Conservation (phyloP, 371 early-diverging fungal genomes). For the Lichtheimia corymbifera region DNA sequence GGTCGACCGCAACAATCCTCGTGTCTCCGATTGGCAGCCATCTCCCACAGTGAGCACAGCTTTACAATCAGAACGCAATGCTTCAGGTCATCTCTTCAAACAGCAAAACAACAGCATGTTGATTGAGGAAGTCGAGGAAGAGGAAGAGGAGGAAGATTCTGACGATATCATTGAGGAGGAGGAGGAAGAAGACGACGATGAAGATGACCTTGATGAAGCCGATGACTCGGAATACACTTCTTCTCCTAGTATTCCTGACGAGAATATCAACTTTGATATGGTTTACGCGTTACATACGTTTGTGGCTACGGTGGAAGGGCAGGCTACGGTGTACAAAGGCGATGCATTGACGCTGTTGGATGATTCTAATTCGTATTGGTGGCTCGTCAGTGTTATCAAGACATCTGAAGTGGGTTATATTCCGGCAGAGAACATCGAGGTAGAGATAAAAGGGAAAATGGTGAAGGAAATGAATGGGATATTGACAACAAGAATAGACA, state of each 20-base stretch:
- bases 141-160: slow-evolving; percentile 34
- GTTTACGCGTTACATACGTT: slow-evolving; percentile 95
- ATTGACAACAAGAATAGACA: slow-evolving; percentile 52
- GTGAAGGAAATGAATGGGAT: neutral
- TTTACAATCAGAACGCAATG: slow-evolving; percentile 14
- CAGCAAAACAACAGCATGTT: slow-evolving; percentile 25
- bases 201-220: slow-evolving; percentile 50
- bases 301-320: slow-evolving; percentile 92
- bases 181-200: slow-evolving; percentile 44
- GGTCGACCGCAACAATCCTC: slow-evolving; percentile 18
- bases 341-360: slow-evolving; percentile 89
- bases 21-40: slow-evolving; percentile 20
- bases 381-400: slow-evolving; percentile 89
- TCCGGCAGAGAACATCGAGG: slow-evolving; percentile 95
- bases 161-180: slow-evolving; percentile 43
- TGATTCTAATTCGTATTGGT: slow-evolving; percentile 96
- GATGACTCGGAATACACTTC: slow-evolving; percentile 39
- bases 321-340: slow-evolving; percentile 88
- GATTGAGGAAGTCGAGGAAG: slow-evolving; percentile 34
- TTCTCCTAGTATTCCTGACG: slow-evolving; percentile 68
- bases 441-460: slow-evolving; percentile 19
- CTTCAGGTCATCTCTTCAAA: neutral
- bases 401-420: slow-evolving; percentile 93
- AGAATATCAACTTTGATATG: slow-evolving; percentile 72
- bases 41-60: slow-evolving; percentile 18